These are phyloP conservation scores for Tolypocladium guangdongense DNA, from an alignment of 2,329 filamentous ascomycete genomes.

Conservation along the genomic window DNA sequence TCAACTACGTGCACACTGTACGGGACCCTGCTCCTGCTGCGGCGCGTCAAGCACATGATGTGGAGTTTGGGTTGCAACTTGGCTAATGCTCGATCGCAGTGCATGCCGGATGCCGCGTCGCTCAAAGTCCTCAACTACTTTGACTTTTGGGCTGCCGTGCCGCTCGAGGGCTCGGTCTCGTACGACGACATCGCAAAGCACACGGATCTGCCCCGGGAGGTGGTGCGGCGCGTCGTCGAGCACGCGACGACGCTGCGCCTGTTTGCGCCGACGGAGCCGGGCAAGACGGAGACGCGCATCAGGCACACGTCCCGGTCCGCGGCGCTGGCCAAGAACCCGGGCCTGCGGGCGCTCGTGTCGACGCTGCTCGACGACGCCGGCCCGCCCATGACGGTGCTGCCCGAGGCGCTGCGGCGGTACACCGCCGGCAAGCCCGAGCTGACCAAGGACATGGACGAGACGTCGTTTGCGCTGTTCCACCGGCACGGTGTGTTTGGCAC, in stretches of 20 bases:
- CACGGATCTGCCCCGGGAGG: slow-evolving; percentile 25
- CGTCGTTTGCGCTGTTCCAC: slow-evolving; percentile 25
- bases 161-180: slow-evolving; percentile 32
- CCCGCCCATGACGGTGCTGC: slow-evolving; percentile 23
- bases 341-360: slow-evolving; percentile 23
- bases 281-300: slow-evolving; percentile 12
- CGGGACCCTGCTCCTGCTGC: slow-evolving; percentile 3
- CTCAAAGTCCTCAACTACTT: slow-evolving; percentile 40
- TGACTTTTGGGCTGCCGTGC: slow-evolving; percentile 40
- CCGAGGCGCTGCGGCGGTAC: slow-evolving; percentile 20
- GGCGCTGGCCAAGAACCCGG: slow-evolving; percentile 19
- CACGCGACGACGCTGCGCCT: slow-evolving; percentile 28
- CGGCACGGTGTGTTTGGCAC: slow-evolving; percentile 17
- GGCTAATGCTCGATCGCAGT: slow-evolving; percentile 13
- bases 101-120: slow-evolving; percentile 29
- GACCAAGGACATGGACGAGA: slow-evolving; percentile 22
- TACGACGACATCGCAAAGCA: slow-evolving; percentile 27
- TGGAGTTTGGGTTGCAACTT: background rate
- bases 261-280: slow-evolving; percentile 17
- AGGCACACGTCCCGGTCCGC: slow-evolving; percentile 27
- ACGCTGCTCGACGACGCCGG: slow-evolving; percentile 26
- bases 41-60: too few species aligned
- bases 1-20: slow-evolving; percentile 31
- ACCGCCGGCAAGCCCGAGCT: slow-evolving; percentile 18
- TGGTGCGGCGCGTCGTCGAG: slow-evolving; percentile 25